Percentiles rank a stretch among this genome's conserved stretches.
phyloP scores from a whole-genome alignment of 139 green algal species.

The Closterium sp. region DNA sequence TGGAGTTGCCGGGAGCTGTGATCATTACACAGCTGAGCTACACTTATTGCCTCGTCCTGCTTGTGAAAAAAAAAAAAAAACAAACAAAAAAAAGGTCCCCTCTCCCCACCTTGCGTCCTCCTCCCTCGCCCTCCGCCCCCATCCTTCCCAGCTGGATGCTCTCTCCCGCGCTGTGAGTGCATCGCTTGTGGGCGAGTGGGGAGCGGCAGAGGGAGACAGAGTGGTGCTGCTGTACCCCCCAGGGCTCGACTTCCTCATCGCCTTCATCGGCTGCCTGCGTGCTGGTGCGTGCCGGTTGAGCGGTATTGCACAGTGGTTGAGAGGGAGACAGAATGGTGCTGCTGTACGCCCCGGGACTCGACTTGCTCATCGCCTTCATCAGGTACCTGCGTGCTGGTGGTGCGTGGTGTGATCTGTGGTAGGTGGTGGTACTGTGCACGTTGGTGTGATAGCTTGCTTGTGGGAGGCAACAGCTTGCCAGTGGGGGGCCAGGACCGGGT shows the following conservation, averaged over 20 bases:
- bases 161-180: not conserved
- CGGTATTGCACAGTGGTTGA: too few species aligned
- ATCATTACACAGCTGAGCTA: too few species aligned
- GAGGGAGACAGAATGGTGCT: conserved; percentile 42
- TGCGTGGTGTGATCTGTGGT: not conserved
- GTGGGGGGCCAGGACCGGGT: too few species aligned
- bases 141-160: not conserved
- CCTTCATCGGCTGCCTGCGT: conserved; percentile 45
- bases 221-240: conserved; percentile 56
- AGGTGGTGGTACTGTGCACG: too few species aligned
- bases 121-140: not conserved
- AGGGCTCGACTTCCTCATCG: conserved; percentile 52
- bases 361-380: conserved; percentile 55
- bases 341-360: conserved; percentile 50
- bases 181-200: conserved; percentile 12
- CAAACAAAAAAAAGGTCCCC: not conserved
- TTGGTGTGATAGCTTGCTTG: too few species aligned
- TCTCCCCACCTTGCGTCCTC: not conserved
- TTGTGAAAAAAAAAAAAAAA: too few species aligned
- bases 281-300: conserved; percentile 5
- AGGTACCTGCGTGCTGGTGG: conserved; percentile 32
- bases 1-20: not conserved
- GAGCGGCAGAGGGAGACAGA: not conserved
- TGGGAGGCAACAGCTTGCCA: too few species aligned
- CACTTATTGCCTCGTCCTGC: too few species aligned